Base-by-base conservation (phyloP, 139 green algal genomes). In the Gonium pectorale region DNA sequence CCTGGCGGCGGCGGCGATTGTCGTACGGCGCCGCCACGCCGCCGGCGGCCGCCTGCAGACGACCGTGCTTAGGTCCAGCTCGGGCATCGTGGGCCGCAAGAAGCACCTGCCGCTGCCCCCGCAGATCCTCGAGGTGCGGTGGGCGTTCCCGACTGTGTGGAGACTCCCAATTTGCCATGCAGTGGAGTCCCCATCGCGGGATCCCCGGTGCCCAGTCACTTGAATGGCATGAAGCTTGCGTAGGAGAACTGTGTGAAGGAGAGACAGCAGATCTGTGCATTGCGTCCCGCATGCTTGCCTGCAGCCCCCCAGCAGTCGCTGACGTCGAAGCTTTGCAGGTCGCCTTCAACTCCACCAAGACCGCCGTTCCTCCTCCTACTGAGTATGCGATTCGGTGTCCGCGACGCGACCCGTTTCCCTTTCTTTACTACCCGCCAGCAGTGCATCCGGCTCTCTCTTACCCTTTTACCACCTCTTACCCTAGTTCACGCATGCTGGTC, bases 21-120 rank as follows among this genome's bases (percentile, higher is more conserved):
- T 29, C 2, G 40, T 83, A 15, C 40, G 38, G 13, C 60, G 59
- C 3, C 63, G 19, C 1, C 44, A 38, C 35, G 29, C 2, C 41
- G n/a, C n/a, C n/a, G n/a, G n/a, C n/a, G 63, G 19, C 41, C 62
- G 52, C 38, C 46, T 49, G 70, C 70, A 83, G 59, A 59, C n/a
- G 21, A 38, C 44, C 26, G 19, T 74, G 22, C 73, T 83, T 60
- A 41, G 77, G 13, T 37, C 77, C 19, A 63, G 60, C 77, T 72
- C 60, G 0, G 77, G 77, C 0, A 73, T 74, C 60, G 27, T 73
- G 21, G 77, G 62, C 40, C 15, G 33, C 43, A 83, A 83, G 62
- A 83, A 83, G 77, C 77, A 83, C 43, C 77, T 83, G 41, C 77
- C 77, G 1, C 0, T 83, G 21, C 77, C 77, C 3, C 43, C 60